Evolutionary conservation across 768 basidiomycete genomes (phyloP).

Genomic region (Termitomyces sp.): DNA sequence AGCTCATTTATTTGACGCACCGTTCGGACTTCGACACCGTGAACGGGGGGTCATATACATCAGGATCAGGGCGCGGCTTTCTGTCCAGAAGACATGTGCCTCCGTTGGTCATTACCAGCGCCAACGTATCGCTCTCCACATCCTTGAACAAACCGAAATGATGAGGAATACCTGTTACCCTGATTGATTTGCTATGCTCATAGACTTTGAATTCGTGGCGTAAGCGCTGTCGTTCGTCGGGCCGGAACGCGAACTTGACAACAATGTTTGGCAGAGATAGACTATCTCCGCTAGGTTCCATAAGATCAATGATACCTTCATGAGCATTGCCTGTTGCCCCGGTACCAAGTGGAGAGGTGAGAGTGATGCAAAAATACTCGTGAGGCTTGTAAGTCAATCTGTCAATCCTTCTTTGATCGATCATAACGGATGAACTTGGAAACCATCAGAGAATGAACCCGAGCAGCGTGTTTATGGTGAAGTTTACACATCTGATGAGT

Average conservation of each 20-base stretch:
- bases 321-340: not conserved
- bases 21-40: not conserved
- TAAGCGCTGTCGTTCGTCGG: conserved; percentile 6
- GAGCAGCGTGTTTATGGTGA: not conserved
- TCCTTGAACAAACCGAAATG: conserved; percentile 14
- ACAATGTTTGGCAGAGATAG: not conserved
- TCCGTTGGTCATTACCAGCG: conserved; percentile 12
- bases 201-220: conserved; percentile 15
- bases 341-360: not conserved
- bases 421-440: not conserved
- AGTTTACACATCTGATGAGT: not conserved
- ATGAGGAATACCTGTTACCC: conserved; percentile 8
- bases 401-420: too few relatives aligned
- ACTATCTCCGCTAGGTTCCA: not conserved
- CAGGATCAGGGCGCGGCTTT: not conserved
- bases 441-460: not conserved
- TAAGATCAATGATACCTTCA: not conserved
- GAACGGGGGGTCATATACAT: not conserved
- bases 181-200: not conserved
- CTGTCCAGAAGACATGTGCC: not conserved
- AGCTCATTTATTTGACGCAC: not conserved
- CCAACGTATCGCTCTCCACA: conserved; percentile 5
- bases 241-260: conserved; percentile 13
- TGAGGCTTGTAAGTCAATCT: not conserved
- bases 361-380: not conserved